Base-by-base conservation (phyloP, 177 flowering plant species). In the Vitis hybrid region DNA sequence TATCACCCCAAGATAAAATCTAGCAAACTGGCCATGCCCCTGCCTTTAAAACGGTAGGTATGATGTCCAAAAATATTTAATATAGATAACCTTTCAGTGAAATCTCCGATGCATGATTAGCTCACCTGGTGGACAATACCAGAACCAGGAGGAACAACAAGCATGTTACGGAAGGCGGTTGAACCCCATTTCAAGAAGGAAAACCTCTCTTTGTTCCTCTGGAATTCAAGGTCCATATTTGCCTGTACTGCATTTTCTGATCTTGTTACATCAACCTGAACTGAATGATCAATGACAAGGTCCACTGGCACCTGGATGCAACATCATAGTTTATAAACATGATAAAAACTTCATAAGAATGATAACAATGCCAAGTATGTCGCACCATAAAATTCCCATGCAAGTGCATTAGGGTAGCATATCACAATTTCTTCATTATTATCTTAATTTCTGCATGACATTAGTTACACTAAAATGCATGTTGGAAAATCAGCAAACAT, bases 81-180 rank as follows among this genome's bases (percentile, higher is more conserved):
- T 39, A 0, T 5, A 39, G 48, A 39, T 39, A 39, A 39, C 48
- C 31, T 39, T 39, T 39, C 49, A 10, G 29, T 29, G 49, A 2
- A 45, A 56, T 13, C 10, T 14, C 51, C 19, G 62, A 51, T n/a
- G 51, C 8, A 12, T n/a, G 55, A 69, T 59, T 31, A 31, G 45
- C 49, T 58, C 74, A 88, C 90, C 92, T 88, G 89, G 70, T 88
- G 92, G 14, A 86, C 90, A 67, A 88, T 88, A 57, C 90, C 89
- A 68, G 89, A 87, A 56, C 89, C 90, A 29, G 89, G 90, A 68
- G 91, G 88, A 58, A 86, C 92, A 69, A 88, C 92, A 76, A 88
- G 89, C 90, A 88, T 88, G 77, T 86, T 88, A 49, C 68, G 80
- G 68, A 88, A 86, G 51, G 89, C 89, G 75, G 72, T 79, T 33